A percentile compares a stretch with the other conserved stretches of the same genome.
phyloP scores from a whole-genome alignment of 2,329 filamentous ascomycete genomes.

The Teratosphaeria destructans region DNA sequence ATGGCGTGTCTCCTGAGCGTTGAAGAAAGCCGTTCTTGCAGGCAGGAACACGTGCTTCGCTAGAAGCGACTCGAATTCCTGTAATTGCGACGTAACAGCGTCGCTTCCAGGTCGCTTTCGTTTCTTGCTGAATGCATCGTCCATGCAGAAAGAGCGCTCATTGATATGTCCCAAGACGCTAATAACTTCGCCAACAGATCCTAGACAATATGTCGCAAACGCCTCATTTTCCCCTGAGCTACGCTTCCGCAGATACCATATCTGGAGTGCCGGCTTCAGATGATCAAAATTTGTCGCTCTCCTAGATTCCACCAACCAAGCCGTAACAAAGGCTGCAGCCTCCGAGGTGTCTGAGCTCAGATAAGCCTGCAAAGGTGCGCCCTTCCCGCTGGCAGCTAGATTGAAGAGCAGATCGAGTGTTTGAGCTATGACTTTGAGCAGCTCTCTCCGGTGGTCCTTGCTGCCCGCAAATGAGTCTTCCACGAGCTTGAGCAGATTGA shows the following conservation, averaged over 20 bases:
- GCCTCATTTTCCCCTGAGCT: constrained; percentile 11
- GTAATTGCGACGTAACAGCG: not conserved
- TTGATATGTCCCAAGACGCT: not conserved
- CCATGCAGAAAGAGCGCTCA: not conserved
- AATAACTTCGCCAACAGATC: constrained; percentile 13
- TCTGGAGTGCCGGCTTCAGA: constrained; percentile 11
- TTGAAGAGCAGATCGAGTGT: constrained; percentile 10
- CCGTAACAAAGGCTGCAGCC: constrained; percentile 15
- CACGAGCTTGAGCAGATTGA: constrained; percentile 56
- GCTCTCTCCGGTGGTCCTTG: not conserved
- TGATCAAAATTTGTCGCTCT: not conserved
- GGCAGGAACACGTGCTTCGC: constrained; percentile 34
- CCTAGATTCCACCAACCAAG: constrained; percentile 13
- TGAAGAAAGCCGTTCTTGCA: constrained; percentile 28
- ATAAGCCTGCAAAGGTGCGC: constrained; percentile 14
- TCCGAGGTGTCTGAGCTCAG: constrained; percentile 10
- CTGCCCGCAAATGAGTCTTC: constrained; percentile 14
- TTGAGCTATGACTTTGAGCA: not conserved
- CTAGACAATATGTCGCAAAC: constrained; percentile 19
- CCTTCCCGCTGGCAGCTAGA: constrained; percentile 9
- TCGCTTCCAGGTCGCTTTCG: constrained; percentile 10
- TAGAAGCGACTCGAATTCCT: constrained; percentile 18
- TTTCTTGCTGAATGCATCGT: constrained; percentile 3
- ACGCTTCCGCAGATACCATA: constrained; percentile 20
- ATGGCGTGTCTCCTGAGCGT: constrained; percentile 2